Base-by-base conservation (phyloP, 352 stramenopile genomes). In the Globisporangium heterothallicum region DNA sequence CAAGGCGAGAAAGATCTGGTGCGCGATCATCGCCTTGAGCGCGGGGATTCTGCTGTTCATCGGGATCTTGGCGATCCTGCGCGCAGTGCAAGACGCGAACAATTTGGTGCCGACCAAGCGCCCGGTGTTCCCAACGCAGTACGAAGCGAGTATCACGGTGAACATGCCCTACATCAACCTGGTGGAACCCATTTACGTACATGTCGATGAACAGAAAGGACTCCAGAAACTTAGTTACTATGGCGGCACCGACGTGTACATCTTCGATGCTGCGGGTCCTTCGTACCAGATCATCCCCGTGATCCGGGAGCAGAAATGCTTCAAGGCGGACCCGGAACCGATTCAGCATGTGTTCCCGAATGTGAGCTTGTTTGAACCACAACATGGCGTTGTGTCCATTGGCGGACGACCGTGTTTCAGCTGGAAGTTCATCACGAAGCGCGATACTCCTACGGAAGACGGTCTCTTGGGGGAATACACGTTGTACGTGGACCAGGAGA, bases 161-260 rank as follows among this genome's bases (percentile, higher is more conserved):
- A 82, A 88, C 58, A 91, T 96, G 78, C 84, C 86, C 1, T 96
- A 96, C 55, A 92, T 94, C 44, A 65, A 92, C 54, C 83, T 96
- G 54, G 71, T 91, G 6, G 86, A 96, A 61, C 86, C 86, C 5
- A 61, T 96, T 21, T 93, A 92, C 59, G 84, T 92, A 12, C 81
- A 94, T 45, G 67, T 92, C 29, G 78, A 94, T 51, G 79, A 84
- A 49, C 35, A 38, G 5, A 80, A 74, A 21, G 81, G 84, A 1
- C 66, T 91, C 7, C 81, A 94, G 64, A 90, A 90, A 52, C 66
- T 94, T 42, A 92, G 79, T 63, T 96, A 91, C 70, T 94, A 94
- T 49, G 86, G 85, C 51, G 86, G 80, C 49, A 89, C 83, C 34
- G 81, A 94, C 57, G 76, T 89, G 51, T 94, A 88, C 70, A 90